phyloP scores from a whole-genome alignment of 805 yeast genomes.

The Spathaspora girioi region DNA sequence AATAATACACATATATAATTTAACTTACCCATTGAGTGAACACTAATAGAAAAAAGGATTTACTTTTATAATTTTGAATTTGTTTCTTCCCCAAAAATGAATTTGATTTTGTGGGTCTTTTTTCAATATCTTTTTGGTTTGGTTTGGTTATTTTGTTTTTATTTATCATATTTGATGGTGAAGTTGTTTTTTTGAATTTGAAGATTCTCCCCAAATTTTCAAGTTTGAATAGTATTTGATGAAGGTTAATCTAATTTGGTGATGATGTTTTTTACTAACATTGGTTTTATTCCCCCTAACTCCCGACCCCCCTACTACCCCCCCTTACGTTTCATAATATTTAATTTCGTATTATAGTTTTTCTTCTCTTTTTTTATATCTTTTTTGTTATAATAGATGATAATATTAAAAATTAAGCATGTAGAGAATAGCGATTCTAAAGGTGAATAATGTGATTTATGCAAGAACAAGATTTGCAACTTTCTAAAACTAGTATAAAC shows the following conservation, averaged over 20 bases:
- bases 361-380: constrained; percentile 1
- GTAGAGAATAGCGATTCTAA: neutral
- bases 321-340: constrained; percentile 9
- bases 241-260: neutral
- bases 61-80: too few species aligned
- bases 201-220: neutral
- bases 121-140: neutral
- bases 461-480: too few species aligned
- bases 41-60: too few species aligned
- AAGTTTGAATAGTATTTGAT: neutral
- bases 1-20: neutral
- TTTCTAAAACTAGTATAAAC: too few species aligned
- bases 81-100: neutral
- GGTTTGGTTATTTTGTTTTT: neutral
- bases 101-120: neutral
- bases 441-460: too few species aligned
- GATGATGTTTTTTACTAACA: neutral
- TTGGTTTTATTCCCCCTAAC: neutral
- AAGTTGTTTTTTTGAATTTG: neutral
- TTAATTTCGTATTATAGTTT: constrained; percentile 28
- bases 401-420: constrained; percentile 12
- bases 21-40: neutral
- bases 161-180: neutral
- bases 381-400: constrained; percentile 20
- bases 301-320: constrained; percentile 1